These are phyloP conservation scores for Emergomyces pasteurianus DNA, from an alignment of 2,329 filamentous ascomycete genomes.

Conservation along the genomic window DNA sequence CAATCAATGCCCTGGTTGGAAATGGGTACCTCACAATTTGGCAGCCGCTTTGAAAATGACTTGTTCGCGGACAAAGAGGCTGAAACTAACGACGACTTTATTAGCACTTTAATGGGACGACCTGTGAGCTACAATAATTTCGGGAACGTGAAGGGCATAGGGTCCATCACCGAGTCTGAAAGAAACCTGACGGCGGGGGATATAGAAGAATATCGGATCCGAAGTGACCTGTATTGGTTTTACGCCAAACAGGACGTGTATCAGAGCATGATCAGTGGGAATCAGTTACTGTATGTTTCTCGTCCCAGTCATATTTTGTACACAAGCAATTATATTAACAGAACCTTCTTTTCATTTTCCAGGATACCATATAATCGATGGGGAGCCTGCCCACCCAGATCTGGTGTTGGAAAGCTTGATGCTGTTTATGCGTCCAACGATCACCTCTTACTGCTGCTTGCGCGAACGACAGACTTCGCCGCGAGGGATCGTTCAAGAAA, in stretches of 20 bases:
- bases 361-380: conserved; percentile 72
- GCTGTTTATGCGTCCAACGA: conserved; percentile 83
- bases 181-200: conserved; percentile 43
- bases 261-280: conserved; percentile 79
- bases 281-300: conserved; percentile 64
- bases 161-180: conserved; percentile 12
- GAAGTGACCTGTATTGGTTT: conserved; percentile 90
- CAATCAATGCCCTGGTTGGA: conserved; percentile 13
- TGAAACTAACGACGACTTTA: conserved; percentile 44
- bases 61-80: conserved; percentile 32
- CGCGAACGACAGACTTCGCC: conserved; percentile 66
- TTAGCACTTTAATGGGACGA: conserved; percentile 47
- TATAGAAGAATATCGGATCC: conserved; percentile 64
- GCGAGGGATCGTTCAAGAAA: conserved; percentile 70
- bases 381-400: conserved; percentile 79
- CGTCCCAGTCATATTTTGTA: not conserved
- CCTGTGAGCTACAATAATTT: conserved; percentile 47
- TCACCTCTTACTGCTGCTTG: conserved; percentile 71
- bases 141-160: conserved; percentile 35
- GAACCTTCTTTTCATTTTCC: not conserved
- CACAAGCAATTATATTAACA: conserved; percentile 15
- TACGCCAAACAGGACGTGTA: conserved; percentile 90
- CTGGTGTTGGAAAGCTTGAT: conserved; percentile 62
- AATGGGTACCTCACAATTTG: conserved; percentile 19
- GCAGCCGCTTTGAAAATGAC: conserved; percentile 28